Conservation (phyloP, 768 basidiomycete species). For the Xerocomus spinulosus region DNA sequence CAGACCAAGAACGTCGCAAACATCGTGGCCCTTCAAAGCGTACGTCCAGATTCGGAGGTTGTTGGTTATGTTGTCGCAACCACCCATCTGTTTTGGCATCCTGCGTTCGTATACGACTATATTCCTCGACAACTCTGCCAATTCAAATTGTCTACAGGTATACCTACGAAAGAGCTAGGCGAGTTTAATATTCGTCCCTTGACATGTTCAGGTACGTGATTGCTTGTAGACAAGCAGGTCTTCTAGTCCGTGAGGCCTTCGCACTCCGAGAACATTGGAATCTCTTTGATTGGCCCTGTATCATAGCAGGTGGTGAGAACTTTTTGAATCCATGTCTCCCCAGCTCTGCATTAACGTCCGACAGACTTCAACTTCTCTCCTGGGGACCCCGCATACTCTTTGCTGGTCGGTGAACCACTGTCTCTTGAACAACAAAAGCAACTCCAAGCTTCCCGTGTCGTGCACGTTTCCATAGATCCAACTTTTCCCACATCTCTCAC, state of each 20-base stretch:
- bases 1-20: conserved; percentile 77
- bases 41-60: conserved; percentile 25
- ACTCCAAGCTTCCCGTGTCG: conserved; percentile 62
- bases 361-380: conserved; percentile 91
- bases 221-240: conserved; percentile 61
- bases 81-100: conserved; percentile 96
- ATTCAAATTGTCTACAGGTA: conserved; percentile 25
- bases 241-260: conserved; percentile 62
- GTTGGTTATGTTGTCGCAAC: conserved; percentile 76
- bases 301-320: conserved; percentile 76
- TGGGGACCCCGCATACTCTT: conserved; percentile 74
- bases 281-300: conserved; percentile 63
- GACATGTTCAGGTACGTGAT: not conserved
- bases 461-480: conserved; percentile 68
- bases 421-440: conserved; percentile 46
- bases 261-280: conserved; percentile 48
- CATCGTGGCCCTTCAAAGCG: conserved; percentile 59
- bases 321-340: not conserved
- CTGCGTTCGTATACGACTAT: conserved; percentile 46
- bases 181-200: conserved; percentile 19
- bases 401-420: conserved; percentile 63
- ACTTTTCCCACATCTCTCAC: conserved; percentile 34
- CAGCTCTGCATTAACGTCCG: not conserved
- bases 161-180: conserved; percentile 82
- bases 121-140: not conserved